Conservation (phyloP, 2,329 filamentous ascomycete genomes). For the Paraconiothyrium brasiliense region DNA sequence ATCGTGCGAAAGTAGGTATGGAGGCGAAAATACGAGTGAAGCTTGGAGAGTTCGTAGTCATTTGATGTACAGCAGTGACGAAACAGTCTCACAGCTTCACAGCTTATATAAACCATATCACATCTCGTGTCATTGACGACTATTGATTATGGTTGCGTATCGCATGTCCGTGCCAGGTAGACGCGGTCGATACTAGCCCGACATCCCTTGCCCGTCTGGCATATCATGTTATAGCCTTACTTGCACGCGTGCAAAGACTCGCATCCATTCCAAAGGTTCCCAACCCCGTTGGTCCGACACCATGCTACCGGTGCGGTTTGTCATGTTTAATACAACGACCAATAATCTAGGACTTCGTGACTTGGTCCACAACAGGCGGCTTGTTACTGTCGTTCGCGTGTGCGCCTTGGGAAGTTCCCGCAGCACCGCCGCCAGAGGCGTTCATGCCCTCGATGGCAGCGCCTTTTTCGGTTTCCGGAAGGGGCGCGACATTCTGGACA, state of each 20-base stretch:
- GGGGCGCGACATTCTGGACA: slow-evolving; percentile 51
- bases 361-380: slow-evolving; percentile 29
- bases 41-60: too few species aligned
- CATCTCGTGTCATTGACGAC: background rate
- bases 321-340: too few species aligned
- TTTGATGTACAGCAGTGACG: too few species aligned
- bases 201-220: background rate
- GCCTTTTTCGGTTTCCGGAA: slow-evolving; percentile 51
- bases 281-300: too few species aligned
- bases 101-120: background rate
- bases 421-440: slow-evolving; percentile 45
- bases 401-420: slow-evolving; percentile 30
- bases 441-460: slow-evolving; percentile 47
- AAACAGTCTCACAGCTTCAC: background rate
- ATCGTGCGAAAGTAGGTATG: background rate
- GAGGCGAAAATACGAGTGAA: too few species aligned
- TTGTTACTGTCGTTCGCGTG: slow-evolving; percentile 31
- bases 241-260: slow-evolving; percentile 16
- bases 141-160: background rate
- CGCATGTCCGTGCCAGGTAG: background rate
- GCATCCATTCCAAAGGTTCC: background rate
- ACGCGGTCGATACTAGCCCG: background rate
- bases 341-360: slow-evolving; percentile 23
- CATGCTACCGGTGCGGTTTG: too few species aligned
- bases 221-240: slow-evolving; percentile 8